These are phyloP conservation scores for Gossypium gossypioides DNA, from an alignment of 441 rosid genomes.

Conservation along the genomic window DNA sequence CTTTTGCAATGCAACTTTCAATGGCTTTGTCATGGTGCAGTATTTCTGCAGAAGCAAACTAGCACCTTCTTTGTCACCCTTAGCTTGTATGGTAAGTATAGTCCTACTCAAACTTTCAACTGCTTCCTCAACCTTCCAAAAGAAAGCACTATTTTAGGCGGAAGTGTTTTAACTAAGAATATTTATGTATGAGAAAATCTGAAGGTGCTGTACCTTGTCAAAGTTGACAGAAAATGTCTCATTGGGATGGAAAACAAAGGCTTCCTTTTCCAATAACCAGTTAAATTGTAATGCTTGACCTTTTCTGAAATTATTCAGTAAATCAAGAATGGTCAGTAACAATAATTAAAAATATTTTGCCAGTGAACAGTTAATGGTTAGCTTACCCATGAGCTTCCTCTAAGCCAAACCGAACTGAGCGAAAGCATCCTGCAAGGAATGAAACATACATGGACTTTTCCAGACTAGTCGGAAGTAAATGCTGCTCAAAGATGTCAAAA, in stretches of 20 bases:
- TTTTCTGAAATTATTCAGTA: constrained; percentile 39
- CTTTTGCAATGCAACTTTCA: constrained; percentile 53
- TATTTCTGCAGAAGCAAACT: constrained; percentile 51
- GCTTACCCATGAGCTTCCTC: constrained; percentile 93
- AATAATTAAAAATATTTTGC: not conserved
- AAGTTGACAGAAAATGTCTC: constrained; percentile 75
- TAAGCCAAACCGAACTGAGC: constrained; percentile 85
- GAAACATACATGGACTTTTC: constrained; percentile 77
- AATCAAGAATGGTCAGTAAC: constrained; percentile 14
- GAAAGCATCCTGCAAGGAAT: constrained; percentile 85
- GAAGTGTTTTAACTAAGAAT: constrained; percentile 7
- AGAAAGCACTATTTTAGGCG: constrained; percentile 12
- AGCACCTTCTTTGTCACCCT: constrained; percentile 76
- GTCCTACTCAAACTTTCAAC: constrained; percentile 78
- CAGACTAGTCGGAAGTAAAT: constrained; percentile 55
- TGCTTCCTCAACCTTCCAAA: constrained; percentile 56
- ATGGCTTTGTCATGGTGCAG: constrained; percentile 49
- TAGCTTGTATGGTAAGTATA: constrained; percentile 80
- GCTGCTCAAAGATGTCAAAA: constrained; percentile 30
- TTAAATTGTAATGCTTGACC: constrained; percentile 91
- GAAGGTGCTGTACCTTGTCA: constrained; percentile 42
- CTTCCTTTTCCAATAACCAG: constrained; percentile 82
- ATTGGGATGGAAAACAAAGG: constrained; percentile 51
- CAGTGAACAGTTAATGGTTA: constrained; percentile 5
- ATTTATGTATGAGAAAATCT: not conserved